Conservation (phyloP, 1,139 yeast genomes). For the Pichia sp. region DNA sequence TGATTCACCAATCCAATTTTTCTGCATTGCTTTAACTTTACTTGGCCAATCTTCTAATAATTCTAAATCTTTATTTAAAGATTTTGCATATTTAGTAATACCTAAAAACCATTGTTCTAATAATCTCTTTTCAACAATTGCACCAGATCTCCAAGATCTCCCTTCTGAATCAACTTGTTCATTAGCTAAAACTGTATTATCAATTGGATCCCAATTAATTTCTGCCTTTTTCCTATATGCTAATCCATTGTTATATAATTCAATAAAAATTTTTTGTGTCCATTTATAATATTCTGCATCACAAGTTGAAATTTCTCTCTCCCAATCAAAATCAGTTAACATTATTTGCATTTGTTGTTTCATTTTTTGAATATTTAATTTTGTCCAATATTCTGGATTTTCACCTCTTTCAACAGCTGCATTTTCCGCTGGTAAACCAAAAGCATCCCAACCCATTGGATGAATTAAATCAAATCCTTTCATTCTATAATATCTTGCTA, state of each 20-base stretch:
- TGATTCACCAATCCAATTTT: slow-evolving; percentile 88
- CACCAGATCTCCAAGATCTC: slow-evolving; percentile 95
- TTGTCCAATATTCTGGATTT: slow-evolving; percentile 81
- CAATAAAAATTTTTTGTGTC: slow-evolving; percentile 80
- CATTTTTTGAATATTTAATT: slow-evolving; percentile 70
- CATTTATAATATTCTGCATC: slow-evolving; percentile 82
- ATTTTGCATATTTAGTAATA: slow-evolving; percentile 73
- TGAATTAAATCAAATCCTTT: slow-evolving; percentile 76
- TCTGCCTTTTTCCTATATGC: slow-evolving; percentile 84
- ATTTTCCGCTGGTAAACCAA: slow-evolving; percentile 96
- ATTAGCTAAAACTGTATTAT: slow-evolving; percentile 87
- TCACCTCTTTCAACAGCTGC: slow-evolving; percentile 87
- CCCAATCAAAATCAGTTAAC: slow-evolving; percentile 93
- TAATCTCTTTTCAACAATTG: slow-evolving; percentile 72
- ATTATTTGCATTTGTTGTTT: slow-evolving; percentile 69
- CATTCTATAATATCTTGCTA: slow-evolving; percentile 72
- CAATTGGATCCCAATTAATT: slow-evolving; percentile 97
- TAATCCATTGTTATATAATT: slow-evolving; percentile 64
- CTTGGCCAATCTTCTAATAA: slow-evolving; percentile 72
- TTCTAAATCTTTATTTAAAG: slow-evolving; percentile 56
- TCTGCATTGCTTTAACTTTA: slow-evolving; percentile 84
- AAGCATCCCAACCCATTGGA: slow-evolving; percentile 99
- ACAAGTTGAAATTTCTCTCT: slow-evolving; percentile 81
- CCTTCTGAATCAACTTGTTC: slow-evolving; percentile 94
- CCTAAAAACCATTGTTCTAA: slow-evolving; percentile 91